These are phyloP conservation scores for Xylogone sp. DNA, from an alignment of 2,329 filamentous ascomycete species.

Conservation along the genomic window DNA sequence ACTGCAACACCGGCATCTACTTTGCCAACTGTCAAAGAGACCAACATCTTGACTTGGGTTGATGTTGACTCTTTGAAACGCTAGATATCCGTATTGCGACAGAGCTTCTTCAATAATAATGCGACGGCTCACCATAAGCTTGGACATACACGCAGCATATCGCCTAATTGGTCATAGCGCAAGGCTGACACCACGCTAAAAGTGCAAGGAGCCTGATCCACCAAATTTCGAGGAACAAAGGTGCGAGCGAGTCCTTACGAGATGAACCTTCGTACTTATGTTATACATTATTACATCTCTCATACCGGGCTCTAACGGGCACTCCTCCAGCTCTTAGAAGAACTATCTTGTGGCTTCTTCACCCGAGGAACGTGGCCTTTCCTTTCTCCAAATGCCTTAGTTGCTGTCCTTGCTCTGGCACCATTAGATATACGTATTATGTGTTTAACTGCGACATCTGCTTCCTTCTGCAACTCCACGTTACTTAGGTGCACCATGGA, in stretches of 20 bases:
- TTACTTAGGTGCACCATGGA: constrained; percentile 17
- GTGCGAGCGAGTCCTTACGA: constrained; percentile 1
- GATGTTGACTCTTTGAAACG: constrained; percentile 1
- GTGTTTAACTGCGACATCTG: constrained; percentile 12
- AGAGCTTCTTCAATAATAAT: not conserved
- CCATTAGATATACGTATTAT: not conserved
- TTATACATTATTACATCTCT: not conserved
- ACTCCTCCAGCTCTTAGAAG: not conserved
- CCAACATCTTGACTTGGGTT: constrained; percentile 63
- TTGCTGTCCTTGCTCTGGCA: not conserved
- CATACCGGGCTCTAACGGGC: not conserved
- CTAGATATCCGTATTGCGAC: not conserved
- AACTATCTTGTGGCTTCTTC: not conserved
- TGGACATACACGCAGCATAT: too few relatives aligned
- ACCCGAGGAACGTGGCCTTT: not conserved
- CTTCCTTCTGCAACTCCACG: constrained; percentile 22
- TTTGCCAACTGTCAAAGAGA: constrained; percentile 97
- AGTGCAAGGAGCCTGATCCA: too few relatives aligned
- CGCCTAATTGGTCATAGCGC: not conserved
- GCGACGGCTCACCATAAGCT: not conserved
- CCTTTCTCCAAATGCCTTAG: not conserved
- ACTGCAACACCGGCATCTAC: constrained; percentile 98
- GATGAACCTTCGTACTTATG: not conserved
- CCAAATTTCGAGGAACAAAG: not conserved
- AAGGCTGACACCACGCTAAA: not conserved